Base-by-base conservation (phyloP, 805 yeast species). In the Wickerhamomyces tratensis region DNA sequence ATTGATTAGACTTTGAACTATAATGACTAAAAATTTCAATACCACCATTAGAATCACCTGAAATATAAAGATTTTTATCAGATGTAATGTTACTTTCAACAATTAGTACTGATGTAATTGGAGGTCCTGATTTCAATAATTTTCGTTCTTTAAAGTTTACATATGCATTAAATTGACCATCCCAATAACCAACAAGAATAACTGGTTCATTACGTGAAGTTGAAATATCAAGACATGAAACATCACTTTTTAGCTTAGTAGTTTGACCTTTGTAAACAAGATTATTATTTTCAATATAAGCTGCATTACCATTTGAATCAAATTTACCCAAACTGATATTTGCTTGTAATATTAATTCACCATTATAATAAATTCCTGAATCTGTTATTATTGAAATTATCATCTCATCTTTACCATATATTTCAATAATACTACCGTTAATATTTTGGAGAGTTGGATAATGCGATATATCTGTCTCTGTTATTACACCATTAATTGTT, bases 11-110 rank as follows among this genome's bases (percentile, higher is more conserved):
- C 20, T 20, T 20, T 20, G 20, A 34, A 5, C 35, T 39, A 9
- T 14, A 20, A 4, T 41, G 41, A 26, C 20, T 27, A 9, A 36
- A 25, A 46, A 25, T 15, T 1, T 33, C 20, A 3, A 54, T 37
- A 11, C 49, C 42, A 6, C 61, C 61, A 39, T 55, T 49, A 10
- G 54, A 52, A 37, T 52, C 56, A 13, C 60, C 60, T 38, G 41
- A 33, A 9, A 53, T 9, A 26, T 43, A 52, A 3, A 42, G 20
- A 3, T 45, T 11, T 3, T 20, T 26, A 1, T 41, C 25, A 0
- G 25, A 35, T 7, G 44, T 1, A 5, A 34, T 41, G 30, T 56
- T 56, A 13, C 51, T 39, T 10, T 49, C 15, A 1, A 47, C 50
- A 7, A 31, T 8, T 31, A 8, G 7, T 8, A 31, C n/a, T 11